Conservation (phyloP, 1,139 yeast genomes). For the Spencermartinsiella ligniputridi region DNA sequence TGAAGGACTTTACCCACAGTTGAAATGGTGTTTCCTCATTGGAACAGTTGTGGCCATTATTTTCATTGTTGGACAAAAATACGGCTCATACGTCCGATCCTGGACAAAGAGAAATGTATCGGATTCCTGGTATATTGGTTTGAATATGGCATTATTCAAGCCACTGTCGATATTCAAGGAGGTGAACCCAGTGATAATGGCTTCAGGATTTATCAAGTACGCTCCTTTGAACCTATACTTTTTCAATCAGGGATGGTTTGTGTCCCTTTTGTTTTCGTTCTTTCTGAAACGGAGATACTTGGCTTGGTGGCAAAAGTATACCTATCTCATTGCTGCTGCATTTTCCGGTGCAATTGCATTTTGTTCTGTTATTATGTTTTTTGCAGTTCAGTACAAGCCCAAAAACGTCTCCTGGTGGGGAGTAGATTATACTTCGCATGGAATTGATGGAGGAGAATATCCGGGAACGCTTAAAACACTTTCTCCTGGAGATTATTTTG, state of each 20-base stretch:
- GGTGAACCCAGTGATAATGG: constrained; percentile 46
- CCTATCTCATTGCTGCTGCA: constrained; percentile 55
- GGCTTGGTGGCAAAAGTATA: constrained; percentile 63
- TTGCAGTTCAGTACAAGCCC: constrained; percentile 47
- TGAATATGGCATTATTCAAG: constrained; percentile 25
- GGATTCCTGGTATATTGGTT: constrained; percentile 6
- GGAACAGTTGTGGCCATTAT: constrained; percentile 35
- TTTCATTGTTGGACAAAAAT: background rate
- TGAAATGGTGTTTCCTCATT: constrained; percentile 41
- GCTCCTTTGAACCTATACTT: constrained; percentile 53
- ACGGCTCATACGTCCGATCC: background rate
- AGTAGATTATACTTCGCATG: constrained; percentile 42
- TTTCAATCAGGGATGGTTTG: constrained; percentile 45
- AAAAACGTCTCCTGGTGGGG: constrained; percentile 56
- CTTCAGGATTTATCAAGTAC: constrained; percentile 40
- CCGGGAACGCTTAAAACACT: constrained; percentile 25
- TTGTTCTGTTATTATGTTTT: constrained; percentile 50
- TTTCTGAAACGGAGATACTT: constrained; percentile 45
- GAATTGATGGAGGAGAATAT: constrained; percentile 42
- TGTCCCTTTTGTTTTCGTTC: constrained; percentile 50
- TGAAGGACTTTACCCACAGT: constrained; percentile 41
- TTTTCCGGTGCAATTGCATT: constrained; percentile 59
- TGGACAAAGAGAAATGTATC: constrained; percentile 7
- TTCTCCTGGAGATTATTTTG: constrained; percentile 45
- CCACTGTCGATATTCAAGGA: constrained; percentile 37